phyloP scores from a whole-genome alignment of 148 eudicot genomes.

The Camellia granthamiana region DNA sequence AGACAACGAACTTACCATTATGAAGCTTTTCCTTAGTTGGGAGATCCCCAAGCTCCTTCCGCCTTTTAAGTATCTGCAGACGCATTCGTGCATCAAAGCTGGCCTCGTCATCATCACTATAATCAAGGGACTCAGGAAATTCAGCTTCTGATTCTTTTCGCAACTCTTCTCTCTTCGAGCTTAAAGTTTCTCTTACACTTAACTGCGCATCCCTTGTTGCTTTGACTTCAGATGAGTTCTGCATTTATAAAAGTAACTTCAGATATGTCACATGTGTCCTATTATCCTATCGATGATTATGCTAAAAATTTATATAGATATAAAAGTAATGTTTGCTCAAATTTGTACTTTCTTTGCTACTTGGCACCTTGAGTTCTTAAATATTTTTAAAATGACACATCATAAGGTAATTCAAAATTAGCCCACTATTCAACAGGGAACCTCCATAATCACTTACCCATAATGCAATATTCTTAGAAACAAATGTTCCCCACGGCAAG shows the following conservation, averaged over 20 bases:
- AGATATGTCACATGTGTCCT: background rate
- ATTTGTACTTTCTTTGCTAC: too few species aligned
- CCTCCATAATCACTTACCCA: too few species aligned
- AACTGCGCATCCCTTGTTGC: constrained; percentile 51
- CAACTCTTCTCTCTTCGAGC: constrained; percentile 57
- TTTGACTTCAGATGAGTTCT: constrained; percentile 56
- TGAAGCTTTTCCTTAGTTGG: constrained; percentile 51
- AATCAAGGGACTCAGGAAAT: constrained; percentile 35
- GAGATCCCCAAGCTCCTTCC: constrained; percentile 67
- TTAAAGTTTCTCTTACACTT: constrained; percentile 72
- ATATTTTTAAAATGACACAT: too few species aligned
- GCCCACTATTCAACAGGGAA: too few species aligned
- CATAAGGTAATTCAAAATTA: too few species aligned
- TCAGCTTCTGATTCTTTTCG: constrained; percentile 36
- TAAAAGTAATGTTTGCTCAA: too few species aligned
- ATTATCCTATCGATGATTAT: background rate
- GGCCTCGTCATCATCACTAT: constrained; percentile 66
- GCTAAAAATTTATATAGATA: background rate
- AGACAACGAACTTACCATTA: constrained; percentile 39
- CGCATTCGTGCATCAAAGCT: constrained; percentile 92
- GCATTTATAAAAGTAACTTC: constrained; percentile 18
- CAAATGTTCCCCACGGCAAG: too few species aligned
- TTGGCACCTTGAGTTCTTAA: too few species aligned
- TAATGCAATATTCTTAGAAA: too few species aligned
- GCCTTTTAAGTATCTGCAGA: constrained; percentile 64